Conservation (phyloP, 1,284 basidiomycete genomes). For the Marasmius tenuissimus region DNA sequence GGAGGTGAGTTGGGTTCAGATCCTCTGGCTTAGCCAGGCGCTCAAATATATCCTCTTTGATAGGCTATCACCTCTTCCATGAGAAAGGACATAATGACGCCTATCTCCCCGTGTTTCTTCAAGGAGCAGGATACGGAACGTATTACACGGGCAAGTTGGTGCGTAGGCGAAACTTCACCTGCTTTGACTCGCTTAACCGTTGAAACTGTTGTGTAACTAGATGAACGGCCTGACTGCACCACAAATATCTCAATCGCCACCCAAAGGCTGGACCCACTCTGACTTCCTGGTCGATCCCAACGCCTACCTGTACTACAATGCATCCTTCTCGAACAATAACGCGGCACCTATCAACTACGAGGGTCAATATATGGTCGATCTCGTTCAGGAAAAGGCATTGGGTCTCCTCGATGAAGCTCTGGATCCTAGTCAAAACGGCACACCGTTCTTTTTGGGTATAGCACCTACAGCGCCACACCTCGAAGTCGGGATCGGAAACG, state of each 20-base stretch:
- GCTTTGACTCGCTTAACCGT: not conserved
- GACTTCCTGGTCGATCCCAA: constrained; percentile 6
- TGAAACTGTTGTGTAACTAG: not conserved
- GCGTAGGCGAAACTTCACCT: not conserved
- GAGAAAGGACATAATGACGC: constrained; percentile 3
- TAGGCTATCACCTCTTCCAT: constrained; percentile 1
- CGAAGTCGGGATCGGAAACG: not conserved
- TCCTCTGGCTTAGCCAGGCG: not conserved
- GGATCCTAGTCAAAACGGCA: not conserved
- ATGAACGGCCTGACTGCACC: not conserved
- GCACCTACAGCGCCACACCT: constrained; percentile 4
- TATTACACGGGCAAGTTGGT: constrained; percentile 7
- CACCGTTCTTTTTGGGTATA: constrained; percentile 2
- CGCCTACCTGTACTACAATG: constrained; percentile 5
- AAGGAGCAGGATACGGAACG: constrained; percentile 3
- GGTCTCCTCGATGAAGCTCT: not conserved
- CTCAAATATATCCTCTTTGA: not conserved
- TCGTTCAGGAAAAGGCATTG: constrained; percentile 1
- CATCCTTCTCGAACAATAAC: not conserved
- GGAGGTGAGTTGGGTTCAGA: not conserved
- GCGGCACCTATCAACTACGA: not conserved
- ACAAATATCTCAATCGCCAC: not conserved
- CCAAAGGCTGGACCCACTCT: constrained; percentile 4
- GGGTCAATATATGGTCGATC: not conserved
- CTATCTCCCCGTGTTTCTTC: constrained; percentile 1